phyloP scores from a whole-genome alignment of 2,329 filamentous ascomycete genomes.

The Talaromyces amestolkiae region DNA sequence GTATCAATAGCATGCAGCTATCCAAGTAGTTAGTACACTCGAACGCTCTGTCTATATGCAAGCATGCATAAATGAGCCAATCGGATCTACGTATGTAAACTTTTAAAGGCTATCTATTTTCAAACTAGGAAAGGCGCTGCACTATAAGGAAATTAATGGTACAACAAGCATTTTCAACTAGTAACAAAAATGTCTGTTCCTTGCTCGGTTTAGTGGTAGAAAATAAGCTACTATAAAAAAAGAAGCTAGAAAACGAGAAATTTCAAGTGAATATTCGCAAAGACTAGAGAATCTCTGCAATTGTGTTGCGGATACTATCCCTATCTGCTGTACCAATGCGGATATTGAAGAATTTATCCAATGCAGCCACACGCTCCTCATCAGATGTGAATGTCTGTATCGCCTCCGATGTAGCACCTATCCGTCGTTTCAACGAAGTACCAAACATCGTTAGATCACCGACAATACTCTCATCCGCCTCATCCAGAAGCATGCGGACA shows the following conservation, averaged over 20 bases:
- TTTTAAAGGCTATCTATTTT: no score
- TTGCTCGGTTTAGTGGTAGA: no score
- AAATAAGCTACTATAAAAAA: neutral
- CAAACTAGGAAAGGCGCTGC: no score
- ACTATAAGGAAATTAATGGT: no score
- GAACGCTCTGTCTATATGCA: no score
- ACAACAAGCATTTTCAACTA: no score
- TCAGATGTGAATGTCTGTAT: conserved; percentile 5
- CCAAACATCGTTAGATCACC: conserved; percentile 24
- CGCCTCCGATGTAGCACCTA: conserved; percentile 5
- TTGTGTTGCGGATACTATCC: conserved; percentile 3
- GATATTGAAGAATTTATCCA: conserved; percentile 6
- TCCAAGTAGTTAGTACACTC: no score
- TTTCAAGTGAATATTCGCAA: no score
- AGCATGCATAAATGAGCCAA: no score
- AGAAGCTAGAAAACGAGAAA: neutral
- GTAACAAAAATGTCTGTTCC: no score
- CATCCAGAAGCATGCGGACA: conserved; percentile 22
- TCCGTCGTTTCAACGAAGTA: conserved; percentile 9
- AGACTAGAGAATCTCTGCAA: neutral
- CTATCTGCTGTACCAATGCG: conserved; percentile 1
- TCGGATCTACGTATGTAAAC: no score
- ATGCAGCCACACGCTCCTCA: conserved; percentile 12
- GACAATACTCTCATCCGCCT: conserved; percentile 19
- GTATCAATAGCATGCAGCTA: no score